Evolutionary conservation across 768 basidiomycete species (phyloP).

Genomic region (Lyophyllum shimeji): DNA sequence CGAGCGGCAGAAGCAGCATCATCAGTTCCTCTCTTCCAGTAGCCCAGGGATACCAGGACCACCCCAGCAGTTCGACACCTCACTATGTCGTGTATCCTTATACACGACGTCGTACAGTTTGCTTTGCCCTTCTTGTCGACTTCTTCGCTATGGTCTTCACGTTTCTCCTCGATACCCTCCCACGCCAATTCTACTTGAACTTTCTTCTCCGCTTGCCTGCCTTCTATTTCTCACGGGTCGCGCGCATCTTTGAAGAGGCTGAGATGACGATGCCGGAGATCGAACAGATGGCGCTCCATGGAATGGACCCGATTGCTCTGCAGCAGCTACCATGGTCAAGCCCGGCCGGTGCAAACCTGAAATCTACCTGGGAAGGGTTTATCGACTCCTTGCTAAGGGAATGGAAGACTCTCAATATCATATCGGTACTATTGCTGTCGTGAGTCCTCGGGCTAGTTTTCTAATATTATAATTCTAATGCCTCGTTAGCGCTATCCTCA

Average conservation of each 20-base stretch:
- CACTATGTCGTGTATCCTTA: constrained; percentile 8
- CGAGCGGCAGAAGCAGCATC: neutral
- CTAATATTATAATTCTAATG: neutral
- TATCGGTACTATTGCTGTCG: constrained; percentile 61
- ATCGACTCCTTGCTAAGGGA: constrained; percentile 65
- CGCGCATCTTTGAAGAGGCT: constrained; percentile 72
- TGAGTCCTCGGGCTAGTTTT: constrained; percentile 20
- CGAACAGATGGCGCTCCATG: constrained; percentile 46
- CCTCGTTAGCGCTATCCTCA: constrained; percentile 56
- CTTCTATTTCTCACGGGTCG: constrained; percentile 77
- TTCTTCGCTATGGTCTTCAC: constrained; percentile 35
- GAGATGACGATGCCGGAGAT: constrained; percentile 73
- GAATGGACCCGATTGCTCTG: constrained; percentile 23
- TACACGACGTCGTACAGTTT: constrained; percentile 9
- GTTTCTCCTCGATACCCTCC: constrained; percentile 28
- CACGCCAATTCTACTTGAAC: constrained; percentile 22
- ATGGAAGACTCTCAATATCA: constrained; percentile 75
- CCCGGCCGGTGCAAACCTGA: constrained; percentile 38
- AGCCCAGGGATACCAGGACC: neutral
- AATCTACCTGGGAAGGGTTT: constrained; percentile 61
- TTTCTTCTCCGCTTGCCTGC: constrained; percentile 63
- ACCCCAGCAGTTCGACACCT: neutral
- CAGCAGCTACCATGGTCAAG: constrained; percentile 26
- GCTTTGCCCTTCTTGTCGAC: constrained; percentile 49
- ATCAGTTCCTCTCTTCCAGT: constrained; percentile 1